Base-by-base conservation (phyloP, 2,329 filamentous ascomycete genomes). In the Cercospora zeina region DNA sequence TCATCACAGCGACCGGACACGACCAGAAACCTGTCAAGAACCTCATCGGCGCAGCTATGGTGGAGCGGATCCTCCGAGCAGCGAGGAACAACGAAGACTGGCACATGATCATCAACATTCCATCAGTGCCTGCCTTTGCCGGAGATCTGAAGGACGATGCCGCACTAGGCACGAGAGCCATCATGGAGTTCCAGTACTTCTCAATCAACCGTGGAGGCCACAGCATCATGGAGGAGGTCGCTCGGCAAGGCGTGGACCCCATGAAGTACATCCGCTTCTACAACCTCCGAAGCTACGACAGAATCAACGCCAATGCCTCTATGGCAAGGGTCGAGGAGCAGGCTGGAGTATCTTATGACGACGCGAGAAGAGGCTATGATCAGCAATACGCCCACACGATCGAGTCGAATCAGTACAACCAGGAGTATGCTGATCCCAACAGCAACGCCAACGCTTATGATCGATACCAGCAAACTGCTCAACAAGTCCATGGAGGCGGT, bases 131-230 rank as follows among this genome's bases (percentile, higher is more conserved):
- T 7, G 91, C 87, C 1, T 96, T 96, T 71, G 89, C 91, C 1
- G 91, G 91, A 4, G 90, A 95, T 69, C 80, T 96, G 54, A 85
- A 89, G 70, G 82, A 82, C 0, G 88, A 93, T 57, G 87, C 85
- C 21, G 87, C 88, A 8, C 80, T 93, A 1, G 89, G 89, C 21
- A 95, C 90, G 0, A 82, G 91, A 36, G 91, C 90, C 4, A 93
- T 96, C 70, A 93, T 95, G 89, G 90, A 95, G 73, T 93, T 89
- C 74, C 90, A 95, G 73, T 93, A 95, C 77, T 82, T 86, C 71
- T 89, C 85, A 56, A 95, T 95, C 77, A 89, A 86, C 75, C 85
- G 90, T 36, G 89, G 89, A 33, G 89, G 89, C 2, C 78, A 90
- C 73, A 89, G 86, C 62, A 95, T 96, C 73, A 87, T 93, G 72